Base-by-base conservation (phyloP, 371 early-diverging fungal genomes). In the Coemansia sp. region DNA sequence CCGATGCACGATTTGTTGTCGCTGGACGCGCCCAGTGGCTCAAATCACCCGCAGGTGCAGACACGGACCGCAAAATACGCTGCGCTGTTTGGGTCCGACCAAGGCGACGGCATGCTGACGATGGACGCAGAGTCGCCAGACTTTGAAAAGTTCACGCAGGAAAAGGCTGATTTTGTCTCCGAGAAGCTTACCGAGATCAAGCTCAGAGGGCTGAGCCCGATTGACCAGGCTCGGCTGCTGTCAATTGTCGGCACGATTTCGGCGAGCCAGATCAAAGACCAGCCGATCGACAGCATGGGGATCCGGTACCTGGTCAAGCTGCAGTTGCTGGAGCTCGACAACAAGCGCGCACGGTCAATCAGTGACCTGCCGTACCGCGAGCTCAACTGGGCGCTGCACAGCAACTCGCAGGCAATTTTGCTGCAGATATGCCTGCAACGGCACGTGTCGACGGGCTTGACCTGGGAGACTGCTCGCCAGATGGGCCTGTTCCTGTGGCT, bases 401-500 rank as follows among this genome's bases (percentile, higher is more conserved):
- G 93, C 78, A 90, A 91, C 69, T 94, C 94, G 3, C 95, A 96
- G 83, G 88, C 83, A 60, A 61, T 93, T 77, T 72, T 87, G 4
- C 72, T 95, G 20, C 70, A 93, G 5, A 86, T 93, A 38, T 83
- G 86, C 35, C 82, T 86, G 43, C 70, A 81, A 10, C 80, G 77
- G n/a, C 77, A 84, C 0, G 79, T 83, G 11, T 83, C 83, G 33
- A 82, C 82, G 0, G 91, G 88, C 26, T 76, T 94, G 40, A 72
- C 86, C 10, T 95, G 95, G 96, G 76, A 79, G 31, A 88, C 92
- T 53, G 94, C 93, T 2, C 82, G 83, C 45, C 78, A 86, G 0
- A 77, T 94, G 39, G 97, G 97, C 11, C 74, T 94, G 34, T 93
- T 91, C 62, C 79, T 89, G 20, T 95, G 95, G 97, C 81, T 96